Evolutionary conservation across 768 basidiomycete genomes (phyloP), one percentile per base, ranked within the genome.

Genomic region (Leccinum ochraceum): DNA sequence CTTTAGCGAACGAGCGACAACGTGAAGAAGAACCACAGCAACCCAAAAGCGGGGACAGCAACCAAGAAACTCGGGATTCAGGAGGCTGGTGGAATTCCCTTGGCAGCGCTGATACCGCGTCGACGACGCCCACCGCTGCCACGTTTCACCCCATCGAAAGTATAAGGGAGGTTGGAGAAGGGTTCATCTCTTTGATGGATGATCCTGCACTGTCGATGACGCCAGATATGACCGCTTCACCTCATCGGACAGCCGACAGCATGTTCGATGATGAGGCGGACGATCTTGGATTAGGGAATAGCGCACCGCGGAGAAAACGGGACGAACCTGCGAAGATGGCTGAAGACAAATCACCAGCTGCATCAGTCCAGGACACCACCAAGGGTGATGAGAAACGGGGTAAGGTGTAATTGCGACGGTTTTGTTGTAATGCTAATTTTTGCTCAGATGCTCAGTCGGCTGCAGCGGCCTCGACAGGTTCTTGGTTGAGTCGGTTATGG

Each of bases 271-370:
- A 86, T 8, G 90, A 90, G 1, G 89, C 87, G 1, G 94, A 96
- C 49, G 94, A 97, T 69, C 82, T 99, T 54, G 97, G 97, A 1
- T 81, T 98, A 62, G 94, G 95, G 3, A 99, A 98, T 69, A 79
- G 75, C 14, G 80, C 81, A 52, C 72, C 63, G 20, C 82, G 75
- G 69, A 68, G 69, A 52, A 79, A 75, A 51, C 71, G 56, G 24
- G 62, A 61, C 6, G 58, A 54, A n/a, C 69, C 74, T 36, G 66
- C 76, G 44, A 71, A 73, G 39, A 65, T 66, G 39, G 63, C 62
- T 10, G 67, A 68, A 9, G 72, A 74, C 26, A 64, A 69, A 34
- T 39, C 73, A 39, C 30, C 64, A 11, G 50, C 62, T 50, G 49
- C 67, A n/a, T 52, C 71, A 36, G 62, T 54, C 16, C 60, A 66